phyloP scores from a whole-genome alignment of 169 alveolate species.

The Eimeria brunetti region DNA sequence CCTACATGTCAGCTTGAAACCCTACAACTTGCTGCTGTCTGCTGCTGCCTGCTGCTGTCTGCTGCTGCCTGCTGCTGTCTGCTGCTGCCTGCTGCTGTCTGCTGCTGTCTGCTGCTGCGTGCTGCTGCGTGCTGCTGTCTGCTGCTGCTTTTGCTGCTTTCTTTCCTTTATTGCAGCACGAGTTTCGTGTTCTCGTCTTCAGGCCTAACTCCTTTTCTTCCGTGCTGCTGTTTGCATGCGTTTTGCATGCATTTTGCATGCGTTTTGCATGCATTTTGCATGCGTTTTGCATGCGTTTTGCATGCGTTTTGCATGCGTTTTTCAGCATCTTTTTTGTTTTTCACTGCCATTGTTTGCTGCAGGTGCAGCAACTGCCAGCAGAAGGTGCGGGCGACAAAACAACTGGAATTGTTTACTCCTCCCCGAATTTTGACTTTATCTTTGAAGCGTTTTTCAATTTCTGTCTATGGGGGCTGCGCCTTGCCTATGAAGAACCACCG shows the following conservation, averaged over 20 bases:
- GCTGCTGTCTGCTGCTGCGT: no score
- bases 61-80: no score
- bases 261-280: background rate
- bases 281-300: background rate
- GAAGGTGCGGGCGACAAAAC: slow-evolving; percentile 74
- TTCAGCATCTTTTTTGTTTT: background rate
- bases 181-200: background rate
- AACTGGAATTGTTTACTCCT: slow-evolving; percentile 56
- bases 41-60: no score
- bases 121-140: no score
- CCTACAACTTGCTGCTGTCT: background rate
- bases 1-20: slow-evolving; percentile 82
- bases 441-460: slow-evolving; percentile 55
- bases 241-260: no score
- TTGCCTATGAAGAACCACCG: slow-evolving; percentile 44
- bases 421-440: slow-evolving; percentile 52
- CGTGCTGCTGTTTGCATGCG: background rate
- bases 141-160: background rate
- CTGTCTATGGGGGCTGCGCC: background rate
- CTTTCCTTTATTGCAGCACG: no score
- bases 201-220: background rate
- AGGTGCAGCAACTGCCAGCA: slow-evolving; percentile 69
- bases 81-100: no score
- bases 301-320: background rate
- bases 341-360: background rate